Evolutionary conservation across 805 yeast genomes (phyloP).

Genomic region (Sporopachydermia lactativora): DNA sequence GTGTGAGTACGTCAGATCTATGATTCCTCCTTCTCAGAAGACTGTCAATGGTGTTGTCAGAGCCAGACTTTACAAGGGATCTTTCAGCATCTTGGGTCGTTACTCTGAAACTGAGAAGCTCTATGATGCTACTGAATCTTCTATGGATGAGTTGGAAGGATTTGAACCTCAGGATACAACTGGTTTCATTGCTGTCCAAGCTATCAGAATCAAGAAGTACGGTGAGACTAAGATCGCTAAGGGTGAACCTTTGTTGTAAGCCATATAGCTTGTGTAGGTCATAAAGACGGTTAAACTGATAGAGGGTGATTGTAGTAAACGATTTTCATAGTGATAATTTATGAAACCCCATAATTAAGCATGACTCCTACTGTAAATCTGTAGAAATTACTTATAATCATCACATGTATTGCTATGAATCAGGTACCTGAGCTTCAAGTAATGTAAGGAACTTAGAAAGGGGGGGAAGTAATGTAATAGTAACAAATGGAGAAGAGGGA

Average conservation of each 20-base stretch:
- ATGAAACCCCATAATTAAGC: too few relatives aligned
- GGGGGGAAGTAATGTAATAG: too few relatives aligned
- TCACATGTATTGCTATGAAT: too few relatives aligned
- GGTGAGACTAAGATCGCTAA: slow-evolving; percentile 89
- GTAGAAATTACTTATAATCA: too few relatives aligned
- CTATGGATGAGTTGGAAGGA: slow-evolving; percentile 98
- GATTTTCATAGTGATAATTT: too few relatives aligned
- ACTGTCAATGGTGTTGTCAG: slow-evolving; percentile 96
- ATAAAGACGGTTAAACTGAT: too few relatives aligned
- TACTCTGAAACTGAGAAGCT: slow-evolving; percentile 90
- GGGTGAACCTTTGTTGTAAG: slow-evolving; percentile 32
- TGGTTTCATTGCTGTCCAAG: slow-evolving; percentile 96
- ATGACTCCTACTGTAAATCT: too few relatives aligned
- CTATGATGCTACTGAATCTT: slow-evolving; percentile 95
- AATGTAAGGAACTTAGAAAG: too few relatives aligned
- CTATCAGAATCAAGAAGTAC: slow-evolving; percentile 95
- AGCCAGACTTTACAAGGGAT: slow-evolving; percentile 87
- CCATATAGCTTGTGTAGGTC: too few relatives aligned
- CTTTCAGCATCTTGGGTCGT: slow-evolving; percentile 76
- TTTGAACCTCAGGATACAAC: slow-evolving; percentile 94
- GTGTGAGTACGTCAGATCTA: slow-evolving; percentile 86
- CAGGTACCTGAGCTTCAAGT: too few relatives aligned
- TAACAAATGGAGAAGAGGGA: too few relatives aligned
- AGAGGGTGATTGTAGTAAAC: too few relatives aligned
- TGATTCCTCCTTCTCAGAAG: slow-evolving; percentile 89